Conservation (phyloP, 1,139 yeast genomes). For the Yamadazyma kanchanaburiensis region DNA sequence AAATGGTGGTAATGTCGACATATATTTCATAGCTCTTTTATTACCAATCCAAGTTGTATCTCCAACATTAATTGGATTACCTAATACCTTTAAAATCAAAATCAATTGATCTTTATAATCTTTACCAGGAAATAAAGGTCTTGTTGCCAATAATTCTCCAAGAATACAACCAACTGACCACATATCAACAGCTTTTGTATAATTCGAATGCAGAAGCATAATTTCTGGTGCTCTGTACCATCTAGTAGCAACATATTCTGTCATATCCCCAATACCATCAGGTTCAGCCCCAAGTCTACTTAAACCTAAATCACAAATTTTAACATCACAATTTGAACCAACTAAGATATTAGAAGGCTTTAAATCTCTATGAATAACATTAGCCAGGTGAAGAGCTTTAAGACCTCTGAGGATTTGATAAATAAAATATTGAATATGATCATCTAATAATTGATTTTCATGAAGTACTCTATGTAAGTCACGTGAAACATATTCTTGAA, state of each 20-base stretch:
- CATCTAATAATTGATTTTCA: constrained; percentile 49
- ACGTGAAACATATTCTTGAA: constrained; percentile 71
- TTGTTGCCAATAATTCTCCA: constrained; percentile 60
- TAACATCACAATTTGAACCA: constrained; percentile 36
- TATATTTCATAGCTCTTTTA: constrained; percentile 59
- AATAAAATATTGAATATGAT: constrained; percentile 65
- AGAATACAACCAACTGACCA: constrained; percentile 82
- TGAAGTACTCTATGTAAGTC: constrained; percentile 61
- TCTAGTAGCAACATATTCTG: constrained; percentile 76
- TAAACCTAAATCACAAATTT: constrained; percentile 56
- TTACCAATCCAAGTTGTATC: constrained; percentile 58
- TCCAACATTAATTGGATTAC: constrained; percentile 51
- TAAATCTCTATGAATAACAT: constrained; percentile 38
- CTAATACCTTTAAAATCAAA: constrained; percentile 58
- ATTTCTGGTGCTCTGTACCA: constrained; percentile 84
- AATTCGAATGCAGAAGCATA: constrained; percentile 66
- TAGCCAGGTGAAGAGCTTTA: constrained; percentile 61
- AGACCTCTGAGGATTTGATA: constrained; percentile 64
- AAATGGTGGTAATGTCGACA: constrained; percentile 48
- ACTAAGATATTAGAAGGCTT: constrained; percentile 38
- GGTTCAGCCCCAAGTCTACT: constrained; percentile 30
- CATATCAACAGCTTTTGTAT: constrained; percentile 68
- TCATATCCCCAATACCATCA: constrained; percentile 28
- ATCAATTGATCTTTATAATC: constrained; percentile 68
- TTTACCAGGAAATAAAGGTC: constrained; percentile 77